Evolutionary conservation across 192 early-diverging fungal genomes (phyloP).

Genomic region (Coemansia sp.): DNA sequence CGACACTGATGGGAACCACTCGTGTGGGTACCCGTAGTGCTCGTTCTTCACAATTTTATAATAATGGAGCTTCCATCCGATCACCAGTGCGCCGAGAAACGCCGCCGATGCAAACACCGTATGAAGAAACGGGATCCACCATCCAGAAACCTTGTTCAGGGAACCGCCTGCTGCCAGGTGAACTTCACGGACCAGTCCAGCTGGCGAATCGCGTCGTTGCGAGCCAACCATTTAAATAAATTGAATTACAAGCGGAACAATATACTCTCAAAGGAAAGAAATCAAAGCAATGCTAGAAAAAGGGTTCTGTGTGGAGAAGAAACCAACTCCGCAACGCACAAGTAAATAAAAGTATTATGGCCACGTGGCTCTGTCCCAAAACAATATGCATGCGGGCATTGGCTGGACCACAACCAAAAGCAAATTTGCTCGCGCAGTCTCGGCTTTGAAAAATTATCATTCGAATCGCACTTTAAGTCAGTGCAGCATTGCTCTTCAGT

Average conservation of each 20-base stretch:
- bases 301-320: not conserved
- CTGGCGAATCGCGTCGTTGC: slow-evolving; percentile 17
- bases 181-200: slow-evolving; percentile 23
- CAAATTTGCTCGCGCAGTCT: not conserved
- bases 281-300: slow-evolving; percentile 1
- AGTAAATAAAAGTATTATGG: too few species aligned
- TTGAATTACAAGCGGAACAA: not conserved
- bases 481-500: slow-evolving; percentile 35
- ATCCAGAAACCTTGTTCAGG: slow-evolving; percentile 48
- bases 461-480: slow-evolving; percentile 43
- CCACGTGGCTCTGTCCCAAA: slow-evolving; percentile 26
- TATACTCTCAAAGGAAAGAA: not conserved
- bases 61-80: slow-evolving; percentile 75
- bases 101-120: slow-evolving; percentile 59
- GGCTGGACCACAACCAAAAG: not conserved
- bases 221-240: slow-evolving; percentile 26
- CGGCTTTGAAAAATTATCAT: slow-evolving; percentile 17
- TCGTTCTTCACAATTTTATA: slow-evolving; percentile 79
- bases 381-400: not conserved
- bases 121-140: slow-evolving; percentile 57
- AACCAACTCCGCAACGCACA: slow-evolving; percentile 6
- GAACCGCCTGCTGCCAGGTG: slow-evolving; percentile 40
- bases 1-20: slow-evolving; percentile 80
- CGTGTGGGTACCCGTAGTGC: slow-evolving; percentile 73
- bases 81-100: slow-evolving; percentile 64